A percentile compares a stretch with the other conserved stretches of the same genome.
Evolutionary conservation across 1,284 basidiomycete species (phyloP).

Genomic region (Stygiomarasmius scandens): DNA sequence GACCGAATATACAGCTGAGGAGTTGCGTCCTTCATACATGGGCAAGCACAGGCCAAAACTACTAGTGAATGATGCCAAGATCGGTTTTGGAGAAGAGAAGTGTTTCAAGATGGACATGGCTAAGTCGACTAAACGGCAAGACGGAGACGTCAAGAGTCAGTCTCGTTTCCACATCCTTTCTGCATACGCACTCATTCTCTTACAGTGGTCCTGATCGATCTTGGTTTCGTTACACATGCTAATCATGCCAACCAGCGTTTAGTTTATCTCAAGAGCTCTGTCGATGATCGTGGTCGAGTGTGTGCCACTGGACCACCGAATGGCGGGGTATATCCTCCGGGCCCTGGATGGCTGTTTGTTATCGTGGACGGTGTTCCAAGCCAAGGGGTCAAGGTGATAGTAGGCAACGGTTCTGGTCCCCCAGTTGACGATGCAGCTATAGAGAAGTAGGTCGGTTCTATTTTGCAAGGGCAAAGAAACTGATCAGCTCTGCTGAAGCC

Average conservation of each 20-base stretch:
- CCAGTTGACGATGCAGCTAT: constrained; percentile 55
- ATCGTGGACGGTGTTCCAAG: constrained; percentile 74
- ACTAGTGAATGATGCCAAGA: constrained; percentile 34
- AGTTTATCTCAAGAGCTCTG: constrained; percentile 57
- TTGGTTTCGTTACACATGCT: constrained; percentile 79
- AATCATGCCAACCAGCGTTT: constrained; percentile 78
- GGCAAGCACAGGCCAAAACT: constrained; percentile 51
- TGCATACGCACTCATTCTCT: neutral
- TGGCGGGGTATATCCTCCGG: constrained; percentile 73
- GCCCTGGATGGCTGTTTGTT: constrained; percentile 79
- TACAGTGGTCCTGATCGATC: constrained; percentile 76
- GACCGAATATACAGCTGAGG: constrained; percentile 83
- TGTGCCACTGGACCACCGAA: constrained; percentile 65
- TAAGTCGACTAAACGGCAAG: constrained; percentile 20
- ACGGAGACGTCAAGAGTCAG: constrained; percentile 33
- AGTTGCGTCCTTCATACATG: constrained; percentile 76
- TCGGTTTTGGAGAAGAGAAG: constrained; percentile 51
- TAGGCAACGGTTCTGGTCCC: constrained; percentile 68
- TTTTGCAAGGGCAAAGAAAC: neutral
- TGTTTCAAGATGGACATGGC: constrained; percentile 42
- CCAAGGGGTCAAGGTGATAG: constrained; percentile 63
- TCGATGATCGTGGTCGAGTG: constrained; percentile 36
- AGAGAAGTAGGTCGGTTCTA: constrained; percentile 50
- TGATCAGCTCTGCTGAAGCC: constrained; percentile 23
- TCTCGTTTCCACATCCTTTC: neutral